These are phyloP conservation scores for Berkeleyomyces rouxiae DNA, from an alignment of 2,329 filamentous ascomycete species.

Conservation along the genomic window DNA sequence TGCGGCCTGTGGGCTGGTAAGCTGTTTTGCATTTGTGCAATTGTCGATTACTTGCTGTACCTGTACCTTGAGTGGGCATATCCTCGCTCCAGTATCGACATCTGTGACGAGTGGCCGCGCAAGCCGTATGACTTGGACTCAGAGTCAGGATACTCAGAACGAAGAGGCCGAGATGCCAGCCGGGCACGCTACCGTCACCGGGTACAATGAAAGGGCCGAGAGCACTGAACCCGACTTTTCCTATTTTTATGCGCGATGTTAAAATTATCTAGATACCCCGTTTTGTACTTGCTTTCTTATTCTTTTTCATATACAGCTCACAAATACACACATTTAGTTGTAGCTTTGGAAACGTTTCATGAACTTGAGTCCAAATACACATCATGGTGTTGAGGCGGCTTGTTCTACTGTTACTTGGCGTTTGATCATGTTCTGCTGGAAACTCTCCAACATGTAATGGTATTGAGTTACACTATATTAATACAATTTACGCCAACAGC, in stretches of 20 bases:
- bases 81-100: conserved; percentile 71
- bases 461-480: not conserved
- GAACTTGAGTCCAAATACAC: too few species aligned
- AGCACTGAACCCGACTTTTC: not conserved
- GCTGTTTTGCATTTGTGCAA: conserved; percentile 83
- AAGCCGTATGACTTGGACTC: conserved; percentile 29
- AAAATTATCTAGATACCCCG: not conserved
- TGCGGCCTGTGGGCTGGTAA: conserved; percentile 98
- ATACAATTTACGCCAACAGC: not conserved
- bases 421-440: not conserved
- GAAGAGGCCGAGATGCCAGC: conserved; percentile 3
- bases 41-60: conserved; percentile 86
- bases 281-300: not conserved
- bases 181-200: not conserved
- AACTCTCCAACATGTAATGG: not conserved
- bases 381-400: not conserved
- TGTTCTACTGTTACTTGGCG: not conserved
- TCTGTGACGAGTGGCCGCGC: conserved; percentile 80
- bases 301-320: not conserved
- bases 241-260: not conserved
- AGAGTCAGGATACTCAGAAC: conserved; percentile 7
- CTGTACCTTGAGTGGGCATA: conserved; percentile 76
- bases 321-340: too few species aligned
- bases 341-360: too few species aligned
- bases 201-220: not conserved